Conservation (phyloP, 805 yeast genomes). For the Yamadazyma nakazawae region DNA sequence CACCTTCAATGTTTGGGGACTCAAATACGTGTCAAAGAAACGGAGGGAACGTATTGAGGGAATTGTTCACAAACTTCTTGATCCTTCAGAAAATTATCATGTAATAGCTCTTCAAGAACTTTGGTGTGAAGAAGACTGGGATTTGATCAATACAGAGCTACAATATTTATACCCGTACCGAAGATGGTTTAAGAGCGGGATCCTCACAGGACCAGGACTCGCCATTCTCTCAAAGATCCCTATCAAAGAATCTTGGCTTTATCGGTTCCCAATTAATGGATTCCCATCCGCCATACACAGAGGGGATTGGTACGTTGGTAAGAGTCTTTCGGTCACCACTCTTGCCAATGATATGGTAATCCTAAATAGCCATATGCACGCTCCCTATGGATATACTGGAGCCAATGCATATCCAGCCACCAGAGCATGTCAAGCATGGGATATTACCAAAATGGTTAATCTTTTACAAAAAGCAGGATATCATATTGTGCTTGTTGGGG, state of each 20-base stretch:
- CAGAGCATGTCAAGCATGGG: constrained; percentile 96
- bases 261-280: constrained; percentile 89
- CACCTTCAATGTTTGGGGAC: constrained; percentile 86
- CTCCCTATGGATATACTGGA: constrained; percentile 75
- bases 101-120: constrained; percentile 92
- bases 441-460: constrained; percentile 65
- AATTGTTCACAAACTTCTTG: constrained; percentile 59
- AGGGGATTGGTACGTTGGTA: constrained; percentile 98
- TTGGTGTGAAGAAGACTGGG: constrained; percentile 88
- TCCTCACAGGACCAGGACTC: constrained; percentile 89
- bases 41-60: constrained; percentile 65
- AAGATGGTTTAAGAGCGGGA: constrained; percentile 77
- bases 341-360: constrained; percentile 67
- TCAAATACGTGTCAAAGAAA: constrained; percentile 74
- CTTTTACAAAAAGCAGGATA: constrained; percentile 70
- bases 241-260: constrained; percentile 71
- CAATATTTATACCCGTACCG: constrained; percentile 52
- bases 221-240: constrained; percentile 83
- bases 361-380: constrained; percentile 94
- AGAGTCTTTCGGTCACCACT: constrained; percentile 71
- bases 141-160: constrained; percentile 50
- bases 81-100: constrained; percentile 54
- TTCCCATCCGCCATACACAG: constrained; percentile 89
- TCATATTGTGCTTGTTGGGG: constrained; percentile 88
- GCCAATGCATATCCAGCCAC: constrained; percentile 90